Percentiles rank a stretch among this genome's conserved stretches.
phyloP scores from a whole-genome alignment of 2,329 filamentous ascomycete genomes.

The Phoma sp. region DNA sequence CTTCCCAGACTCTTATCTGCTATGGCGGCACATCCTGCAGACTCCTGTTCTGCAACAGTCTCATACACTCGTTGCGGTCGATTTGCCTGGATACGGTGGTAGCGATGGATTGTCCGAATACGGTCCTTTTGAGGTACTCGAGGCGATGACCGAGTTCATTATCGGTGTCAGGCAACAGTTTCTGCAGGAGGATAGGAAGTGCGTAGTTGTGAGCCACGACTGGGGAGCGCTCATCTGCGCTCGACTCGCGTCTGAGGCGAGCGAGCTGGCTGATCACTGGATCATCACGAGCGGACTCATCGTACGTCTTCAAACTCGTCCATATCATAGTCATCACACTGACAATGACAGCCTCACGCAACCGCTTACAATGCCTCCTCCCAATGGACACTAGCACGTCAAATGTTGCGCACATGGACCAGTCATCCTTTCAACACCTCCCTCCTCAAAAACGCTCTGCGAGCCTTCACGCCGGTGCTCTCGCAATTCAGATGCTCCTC shows the following conservation, averaged over 20 bases:
- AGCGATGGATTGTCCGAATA: constrained; percentile 60
- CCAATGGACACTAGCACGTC: constrained; percentile 51
- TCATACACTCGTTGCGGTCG: constrained; percentile 59
- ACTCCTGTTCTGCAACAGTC: constrained; percentile 48
- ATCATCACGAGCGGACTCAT: constrained; percentile 61
- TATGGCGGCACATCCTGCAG: constrained; percentile 60
- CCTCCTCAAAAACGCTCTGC: constrained; percentile 54
- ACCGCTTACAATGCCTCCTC: constrained; percentile 52
- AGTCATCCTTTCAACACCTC: constrained; percentile 53
- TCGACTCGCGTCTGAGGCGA: constrained; percentile 65
- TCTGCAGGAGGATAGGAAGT: constrained; percentile 28
- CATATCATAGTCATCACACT: neutral
- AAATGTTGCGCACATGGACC: constrained; percentile 59
- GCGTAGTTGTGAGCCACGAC: constrained; percentile 60
- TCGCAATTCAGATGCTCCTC: constrained; percentile 57
- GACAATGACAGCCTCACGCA: constrained; percentile 48
- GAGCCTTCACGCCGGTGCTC: constrained; percentile 55
- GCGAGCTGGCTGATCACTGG: constrained; percentile 61
- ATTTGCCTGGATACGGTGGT: constrained; percentile 66
- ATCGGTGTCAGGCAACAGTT: constrained; percentile 58
- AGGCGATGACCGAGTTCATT: constrained; percentile 61
- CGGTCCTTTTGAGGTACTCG: constrained; percentile 58
- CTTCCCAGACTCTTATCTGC: constrained; percentile 64
- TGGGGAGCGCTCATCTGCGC: constrained; percentile 62
- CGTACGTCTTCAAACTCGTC: constrained; percentile 47